Conservation (phyloP, 2,329 filamentous ascomycete genomes). For the Pseudocercospora musae region DNA sequence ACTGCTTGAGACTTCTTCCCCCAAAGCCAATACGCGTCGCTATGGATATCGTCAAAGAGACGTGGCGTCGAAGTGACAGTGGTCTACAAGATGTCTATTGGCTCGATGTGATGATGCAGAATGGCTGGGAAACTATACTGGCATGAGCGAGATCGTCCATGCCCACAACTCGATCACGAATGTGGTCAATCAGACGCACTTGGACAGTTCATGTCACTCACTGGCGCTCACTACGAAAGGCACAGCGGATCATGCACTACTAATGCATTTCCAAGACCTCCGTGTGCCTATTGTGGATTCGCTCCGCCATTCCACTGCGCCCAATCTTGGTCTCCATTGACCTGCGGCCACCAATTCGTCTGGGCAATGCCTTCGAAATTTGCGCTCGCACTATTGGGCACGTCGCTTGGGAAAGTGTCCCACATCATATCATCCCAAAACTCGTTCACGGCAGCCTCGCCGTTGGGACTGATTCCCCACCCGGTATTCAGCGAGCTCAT, state of each 20-base stretch:
- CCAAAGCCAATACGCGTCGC: conserved; percentile 52
- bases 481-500: neutral
- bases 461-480: conserved; percentile 10
- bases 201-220: no score
- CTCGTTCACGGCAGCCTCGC: conserved; percentile 15
- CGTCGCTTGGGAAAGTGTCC: conserved; percentile 19
- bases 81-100: conserved; percentile 50
- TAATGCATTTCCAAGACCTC: neutral
- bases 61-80: conserved; percentile 52
- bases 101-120: conserved; percentile 58
- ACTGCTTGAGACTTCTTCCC: conserved; percentile 37
- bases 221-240: neutral
- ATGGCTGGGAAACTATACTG: conserved; percentile 57
- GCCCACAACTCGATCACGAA: neutral
- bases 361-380: conserved; percentile 7
- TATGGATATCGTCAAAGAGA: conserved; percentile 51
- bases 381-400: conserved; percentile 12
- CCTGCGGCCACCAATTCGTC: conserved; percentile 18
- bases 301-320: conserved; percentile 12
- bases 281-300: neutral
- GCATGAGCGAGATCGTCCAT: conserved; percentile 34
- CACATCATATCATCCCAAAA: conserved; percentile 29
- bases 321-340: conserved; percentile 14
- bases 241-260: neutral
- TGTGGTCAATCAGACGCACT: no score